These are phyloP conservation scores for Colletotrichum sp. DNA, from an alignment of 2,329 filamentous ascomycete genomes.

Conservation along the genomic window DNA sequence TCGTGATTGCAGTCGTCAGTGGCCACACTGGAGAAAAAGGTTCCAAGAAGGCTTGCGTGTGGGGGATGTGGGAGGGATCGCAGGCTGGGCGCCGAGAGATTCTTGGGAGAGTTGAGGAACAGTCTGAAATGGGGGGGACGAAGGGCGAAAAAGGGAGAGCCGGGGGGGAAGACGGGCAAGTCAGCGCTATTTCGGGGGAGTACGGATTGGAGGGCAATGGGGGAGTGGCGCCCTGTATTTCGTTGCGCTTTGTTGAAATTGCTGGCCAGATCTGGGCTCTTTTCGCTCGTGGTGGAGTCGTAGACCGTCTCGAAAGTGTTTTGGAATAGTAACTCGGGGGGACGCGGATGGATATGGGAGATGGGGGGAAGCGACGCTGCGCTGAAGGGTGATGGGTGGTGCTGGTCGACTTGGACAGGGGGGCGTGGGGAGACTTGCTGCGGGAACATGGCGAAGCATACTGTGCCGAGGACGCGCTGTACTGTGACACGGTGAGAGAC, in stretches of 20 bases:
- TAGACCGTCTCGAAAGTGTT: conserved; percentile 27
- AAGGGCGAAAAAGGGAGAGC: conserved; percentile 2
- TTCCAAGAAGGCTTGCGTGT: conserved; percentile 20
- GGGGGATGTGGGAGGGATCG: conserved; percentile 23
- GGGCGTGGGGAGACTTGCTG: not conserved
- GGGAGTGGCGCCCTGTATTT: conserved; percentile 1
- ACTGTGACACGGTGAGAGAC: not conserved
- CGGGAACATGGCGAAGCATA: not conserved
- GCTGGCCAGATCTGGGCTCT: conserved; percentile 3
- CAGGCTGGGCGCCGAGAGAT: conserved; percentile 27
- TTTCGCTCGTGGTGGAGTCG: conserved; percentile 12
- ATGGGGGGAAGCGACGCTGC: not conserved
- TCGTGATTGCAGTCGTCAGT: conserved; percentile 2
- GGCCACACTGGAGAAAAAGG: conserved; percentile 8
- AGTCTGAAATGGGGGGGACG: not conserved
- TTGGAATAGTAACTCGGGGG: conserved; percentile 21
- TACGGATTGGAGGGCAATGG: not conserved
- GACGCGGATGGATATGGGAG: conserved; percentile 22
- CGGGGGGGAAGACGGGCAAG: not conserved
- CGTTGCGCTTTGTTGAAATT: conserved; percentile 13
- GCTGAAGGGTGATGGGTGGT: not conserved
- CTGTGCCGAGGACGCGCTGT: not conserved
- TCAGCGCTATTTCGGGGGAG: conserved; percentile 16
- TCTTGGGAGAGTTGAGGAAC: conserved; percentile 1
- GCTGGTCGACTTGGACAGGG: not conserved